A percentile compares a stretch with the other conserved stretches of the same genome.
Conservation (phyloP, 352 stramenopile genomes). For the Pythium apleroticum region DNA sequence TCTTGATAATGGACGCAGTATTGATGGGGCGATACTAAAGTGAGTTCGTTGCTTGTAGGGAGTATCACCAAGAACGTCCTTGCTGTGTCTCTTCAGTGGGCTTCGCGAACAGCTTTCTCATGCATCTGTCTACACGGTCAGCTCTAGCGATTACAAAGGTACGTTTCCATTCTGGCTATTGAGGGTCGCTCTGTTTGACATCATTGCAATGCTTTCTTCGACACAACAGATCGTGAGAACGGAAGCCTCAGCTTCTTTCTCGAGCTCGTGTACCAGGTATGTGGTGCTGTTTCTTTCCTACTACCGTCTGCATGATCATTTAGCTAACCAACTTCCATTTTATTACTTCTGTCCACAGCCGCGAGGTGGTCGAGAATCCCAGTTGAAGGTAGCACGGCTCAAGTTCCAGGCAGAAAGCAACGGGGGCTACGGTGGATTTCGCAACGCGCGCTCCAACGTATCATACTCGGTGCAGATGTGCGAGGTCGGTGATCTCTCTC, state of each 20-base stretch:
- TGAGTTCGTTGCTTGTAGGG: conserved; percentile 32
- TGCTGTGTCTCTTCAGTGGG: conserved; percentile 48
- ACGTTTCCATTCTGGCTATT: background rate
- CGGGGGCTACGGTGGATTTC: conserved; percentile 6
- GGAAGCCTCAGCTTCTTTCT: conserved; percentile 46
- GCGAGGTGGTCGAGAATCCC: conserved; percentile 32
- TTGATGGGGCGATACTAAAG: background rate
- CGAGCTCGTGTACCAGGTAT: conserved; percentile 59
- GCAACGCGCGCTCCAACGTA: conserved; percentile 23
- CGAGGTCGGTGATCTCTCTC: conserved; percentile 47
- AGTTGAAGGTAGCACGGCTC: conserved; percentile 54
- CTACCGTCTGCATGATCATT: background rate
- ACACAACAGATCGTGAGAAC: conserved; percentile 49
- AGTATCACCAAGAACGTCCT: conserved; percentile 51
- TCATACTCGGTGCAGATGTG: conserved; percentile 59
- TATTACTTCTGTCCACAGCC: conserved; percentile 23
- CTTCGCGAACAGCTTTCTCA: conserved; percentile 49
- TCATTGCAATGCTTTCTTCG: background rate
- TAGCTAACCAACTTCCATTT: background rate
- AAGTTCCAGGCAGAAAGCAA: conserved; percentile 53
- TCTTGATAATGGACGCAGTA: background rate
- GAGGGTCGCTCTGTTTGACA: background rate
- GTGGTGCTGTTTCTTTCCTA: background rate
- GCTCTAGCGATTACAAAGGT: conserved; percentile 73
- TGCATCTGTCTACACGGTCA: conserved; percentile 57